Conservation (phyloP, 83 land plant genomes). For the Thuja plicata region DNA sequence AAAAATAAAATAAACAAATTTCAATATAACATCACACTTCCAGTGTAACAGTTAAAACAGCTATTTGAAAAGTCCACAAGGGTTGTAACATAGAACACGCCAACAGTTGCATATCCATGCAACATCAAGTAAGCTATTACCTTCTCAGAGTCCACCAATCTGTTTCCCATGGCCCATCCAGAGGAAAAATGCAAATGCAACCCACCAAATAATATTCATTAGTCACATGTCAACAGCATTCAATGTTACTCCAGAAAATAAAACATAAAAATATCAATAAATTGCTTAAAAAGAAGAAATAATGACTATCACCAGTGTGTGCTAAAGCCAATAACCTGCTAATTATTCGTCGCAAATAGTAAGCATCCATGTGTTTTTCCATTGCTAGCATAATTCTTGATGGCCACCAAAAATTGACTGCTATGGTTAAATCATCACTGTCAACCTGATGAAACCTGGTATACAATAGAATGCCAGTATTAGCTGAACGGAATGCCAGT, state of each 20-base stretch:
- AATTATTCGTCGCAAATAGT: conserved; percentile 79
- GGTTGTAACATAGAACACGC: neutral
- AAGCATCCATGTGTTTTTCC: conserved; percentile 90
- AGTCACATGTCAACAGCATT: neutral
- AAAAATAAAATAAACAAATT: no score
- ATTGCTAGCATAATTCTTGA: conserved; percentile 56
- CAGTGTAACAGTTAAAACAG: no score
- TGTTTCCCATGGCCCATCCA: conserved; percentile 13
- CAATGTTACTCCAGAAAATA: neutral
- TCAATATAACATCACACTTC: no score
- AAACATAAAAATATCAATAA: neutral
- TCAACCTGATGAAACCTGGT: conserved; percentile 96
- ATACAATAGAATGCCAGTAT: neutral
- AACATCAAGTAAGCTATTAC: conserved; percentile 24
- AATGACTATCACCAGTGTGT: neutral
- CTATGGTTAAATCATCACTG: conserved; percentile 84
- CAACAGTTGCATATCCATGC: neutral
- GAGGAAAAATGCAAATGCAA: neutral
- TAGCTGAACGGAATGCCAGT: neutral
- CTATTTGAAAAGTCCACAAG: no score
- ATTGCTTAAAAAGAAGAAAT: neutral
- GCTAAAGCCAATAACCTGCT: conserved; percentile 52
- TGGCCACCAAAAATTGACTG: conserved; percentile 97
- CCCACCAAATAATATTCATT: neutral
- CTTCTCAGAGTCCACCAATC: conserved; percentile 60